Evolutionary conservation across 805 yeast genomes (phyloP), one percentile per base, ranked within the genome.

Genomic region (Isabelozyma heimii): DNA sequence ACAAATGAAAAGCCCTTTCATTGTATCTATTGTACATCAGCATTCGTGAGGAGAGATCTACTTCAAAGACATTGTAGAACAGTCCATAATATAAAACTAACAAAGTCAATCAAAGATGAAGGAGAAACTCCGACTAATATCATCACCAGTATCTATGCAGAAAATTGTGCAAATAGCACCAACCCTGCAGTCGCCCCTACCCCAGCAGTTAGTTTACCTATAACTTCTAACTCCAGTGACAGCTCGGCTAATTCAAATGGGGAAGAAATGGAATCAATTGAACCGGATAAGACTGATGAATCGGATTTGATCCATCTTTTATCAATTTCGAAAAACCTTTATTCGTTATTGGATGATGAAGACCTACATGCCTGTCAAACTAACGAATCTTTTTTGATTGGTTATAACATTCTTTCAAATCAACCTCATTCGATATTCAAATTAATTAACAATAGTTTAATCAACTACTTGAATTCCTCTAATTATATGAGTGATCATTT

Each of bases 1-100:
- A 86, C 91, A 12, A 86, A 86, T 58, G 89, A 84, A 58, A 82
- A 89, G 53, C 95, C 95, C 0, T 88, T 85, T 67, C 82, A 82
- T 50, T 88, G 96, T 58, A 72, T 79, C 35, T 76, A 82, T 45
- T 88, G 95, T 61, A 75, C 83, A 8, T 79, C 85, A 44, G 80
- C 86, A 2, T 88, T 88, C 70, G 96, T 88, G 1, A 70, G 96
- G 51, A 70, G 94, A 56, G 96, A 88, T 60, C 69, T 88, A 42
- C 70, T 89, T 14, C 89, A 87, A 57, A 71, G 96, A 37, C 96
- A 88, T 63, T 79, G 85, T 50, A 69, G 92, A 42, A 89, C 95
- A 0, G 94, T 88, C 12, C 96, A 88, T 64, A 76, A 67, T 47
- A 62, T 66, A n/a, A 49, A 48, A 14, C 47, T 43, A 13, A 47